Base-by-base conservation (phyloP, 352 stramenopile genomes). In the Pythium oligandrum region DNA sequence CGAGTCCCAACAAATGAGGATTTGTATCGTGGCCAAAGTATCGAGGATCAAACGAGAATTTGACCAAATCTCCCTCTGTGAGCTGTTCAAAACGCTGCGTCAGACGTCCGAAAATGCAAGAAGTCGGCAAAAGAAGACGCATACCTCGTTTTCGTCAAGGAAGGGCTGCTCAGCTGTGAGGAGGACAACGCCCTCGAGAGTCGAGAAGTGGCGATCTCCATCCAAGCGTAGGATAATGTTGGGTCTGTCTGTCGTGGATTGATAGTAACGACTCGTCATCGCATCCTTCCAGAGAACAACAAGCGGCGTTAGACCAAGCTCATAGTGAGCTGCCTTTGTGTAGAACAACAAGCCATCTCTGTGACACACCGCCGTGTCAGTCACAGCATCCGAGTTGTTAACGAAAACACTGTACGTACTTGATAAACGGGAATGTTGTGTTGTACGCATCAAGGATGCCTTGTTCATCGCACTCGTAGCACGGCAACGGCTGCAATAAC, bases 341-440 rank as follows among this genome's bases (percentile, higher is more conserved):
- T 89, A 89, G 49, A 97, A 97, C 6, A 97, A 55, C 36, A 97
- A 67, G 1, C 88, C 90, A 55, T 97, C 90, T 57, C 86, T 95
- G 57, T 6, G 39, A 4, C 35, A 50, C 4, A 11, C 12, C 17
- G 26, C 26, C 11, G 9, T 9, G 39, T 55, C 30, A 51, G 39
- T n/a, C 11, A 37, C 37, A 26, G 43, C 32, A 11, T 17, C 5
- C 31, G 11, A 51, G 12, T 42, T 4, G 35, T 33, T 44, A n/a
- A 48, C 4, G 3, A 54, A 44, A 12, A 55, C 42, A 42, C 10
- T 5, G 8, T 8, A 68, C 75, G 33, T 59, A 93, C 85, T 92
- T 93, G 58, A 94, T 70, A 60, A 96, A 97, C 32, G 79, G 75
- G 40, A 93, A 88, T 3, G 76, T 74, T 30, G 69, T 90, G 2